A percentile compares a stretch with the other conserved stretches of the same genome.
These are phyloP conservation scores for Alternaria viburni DNA, from an alignment of 2,329 filamentous ascomycete species.

Conservation along the genomic window DNA sequence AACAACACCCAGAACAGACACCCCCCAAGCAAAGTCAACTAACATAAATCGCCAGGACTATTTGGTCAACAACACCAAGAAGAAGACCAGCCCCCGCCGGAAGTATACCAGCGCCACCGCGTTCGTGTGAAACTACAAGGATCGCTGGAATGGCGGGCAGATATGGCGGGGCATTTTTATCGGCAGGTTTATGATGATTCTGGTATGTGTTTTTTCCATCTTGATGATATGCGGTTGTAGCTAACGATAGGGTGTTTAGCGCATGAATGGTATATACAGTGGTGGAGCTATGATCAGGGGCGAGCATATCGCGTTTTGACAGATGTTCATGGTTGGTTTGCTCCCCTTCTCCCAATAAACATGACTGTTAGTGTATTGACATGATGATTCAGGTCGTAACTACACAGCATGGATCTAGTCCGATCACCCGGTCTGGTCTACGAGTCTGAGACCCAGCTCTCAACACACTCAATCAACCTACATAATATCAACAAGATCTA, in stretches of 20 bases:
- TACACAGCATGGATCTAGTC: neutral
- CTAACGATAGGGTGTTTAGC: neutral
- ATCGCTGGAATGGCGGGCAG: neutral
- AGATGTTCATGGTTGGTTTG: neutral
- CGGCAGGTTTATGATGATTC: neutral
- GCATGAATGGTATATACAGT: neutral
- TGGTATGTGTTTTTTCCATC: neutral
- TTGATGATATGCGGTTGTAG: neutral
- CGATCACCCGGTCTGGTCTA: neutral
- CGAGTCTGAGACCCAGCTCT: neutral
- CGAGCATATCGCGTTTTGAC: neutral
- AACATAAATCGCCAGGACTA: too few relatives aligned
- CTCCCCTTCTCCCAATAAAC: too few relatives aligned
- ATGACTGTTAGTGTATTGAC: neutral
- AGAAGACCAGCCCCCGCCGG: too few relatives aligned
- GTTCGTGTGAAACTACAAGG: neutral
- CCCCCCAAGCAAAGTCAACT: neutral
- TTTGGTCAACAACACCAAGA: too few relatives aligned
- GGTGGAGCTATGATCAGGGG: neutral
- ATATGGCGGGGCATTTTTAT: neutral
- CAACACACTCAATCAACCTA: too few relatives aligned
- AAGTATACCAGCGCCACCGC: neutral
- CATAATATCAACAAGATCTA: neutral
- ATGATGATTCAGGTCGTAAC: neutral
- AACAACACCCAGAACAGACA: neutral